Base-by-base conservation (phyloP, 805 yeast genomes). In the Priceomyces medius region DNA sequence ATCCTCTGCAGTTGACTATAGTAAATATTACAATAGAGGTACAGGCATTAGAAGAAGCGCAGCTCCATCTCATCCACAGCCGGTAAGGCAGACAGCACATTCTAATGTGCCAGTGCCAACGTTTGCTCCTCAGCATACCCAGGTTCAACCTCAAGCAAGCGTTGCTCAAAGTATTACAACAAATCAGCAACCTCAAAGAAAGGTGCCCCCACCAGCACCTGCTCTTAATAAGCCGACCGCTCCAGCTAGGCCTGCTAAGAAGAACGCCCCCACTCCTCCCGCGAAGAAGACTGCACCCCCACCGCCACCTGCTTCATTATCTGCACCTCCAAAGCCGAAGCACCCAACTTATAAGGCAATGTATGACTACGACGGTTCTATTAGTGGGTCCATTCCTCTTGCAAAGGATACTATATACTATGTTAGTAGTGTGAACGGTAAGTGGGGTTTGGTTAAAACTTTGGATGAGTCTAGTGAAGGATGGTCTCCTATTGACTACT, bases 401-500 rank as follows among this genome's bases (percentile, higher is more conserved):
- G 65, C 74, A 4, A 85, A 84, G 54, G 96, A 86, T 44, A 85
- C 86, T 34, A 69, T 88, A 35, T 81, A 91, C 27, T 80, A 80
- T 46, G 79, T 93, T 24, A 67, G 81, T 2, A 80, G 84, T 48
- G 87, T 84, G 43, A 81, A 83, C 35, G 90, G 87, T 47, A 96
- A 97, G 13, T 93, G 99, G 99, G 91, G 96, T 53, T 73, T 93
- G 43, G 97, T 89, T 7, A 85, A 85, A 59, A 73, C 80, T 24
- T 60, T 83, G 46, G 90, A 85, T 55, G 93, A 86, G 31, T 57
- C 83, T 1, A 77, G 71, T 42, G 93, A 89, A 60, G 99, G 99
- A 4, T 93, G 99, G 99, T 91, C 93, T 9, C 99, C 99, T 10
- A 84, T 93, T 17, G 86, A 90, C n/a, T 93, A 90, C 59, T 80